Conservation (phyloP, 2,329 filamentous ascomycete species). For the Paraconiothyrium brasiliense region DNA sequence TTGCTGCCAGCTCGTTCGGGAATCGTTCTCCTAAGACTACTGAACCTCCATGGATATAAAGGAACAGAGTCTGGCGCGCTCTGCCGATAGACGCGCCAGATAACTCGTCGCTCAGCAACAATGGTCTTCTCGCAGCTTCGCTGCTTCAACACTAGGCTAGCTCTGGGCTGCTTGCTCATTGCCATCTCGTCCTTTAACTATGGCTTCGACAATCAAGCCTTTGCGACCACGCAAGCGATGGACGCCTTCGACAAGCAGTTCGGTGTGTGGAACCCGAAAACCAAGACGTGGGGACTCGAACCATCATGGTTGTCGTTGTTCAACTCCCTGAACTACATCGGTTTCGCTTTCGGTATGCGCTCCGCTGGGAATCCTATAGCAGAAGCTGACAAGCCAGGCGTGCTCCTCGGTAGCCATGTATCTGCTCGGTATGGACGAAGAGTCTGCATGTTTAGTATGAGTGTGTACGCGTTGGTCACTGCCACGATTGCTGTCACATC, state of each 20-base stretch:
- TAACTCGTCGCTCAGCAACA: not conserved
- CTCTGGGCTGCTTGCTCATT: constrained; percentile 15
- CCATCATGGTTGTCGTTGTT: constrained; percentile 19
- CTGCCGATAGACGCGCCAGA: too few species aligned
- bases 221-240: constrained; percentile 21
- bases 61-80: too few species aligned
- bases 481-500: constrained; percentile 18
- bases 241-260: constrained; percentile 16
- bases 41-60: too few species aligned
- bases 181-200: constrained; percentile 21
- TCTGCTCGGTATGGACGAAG: constrained; percentile 23
- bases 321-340: constrained; percentile 20
- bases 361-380: too few species aligned
- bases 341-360: constrained; percentile 13
- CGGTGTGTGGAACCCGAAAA: constrained; percentile 5
- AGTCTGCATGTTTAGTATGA: constrained; percentile 22
- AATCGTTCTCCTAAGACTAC: too few species aligned
- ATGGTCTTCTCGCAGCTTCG: constrained; percentile 7
- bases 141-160: constrained; percentile 3
- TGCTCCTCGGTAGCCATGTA: constrained; percentile 62
- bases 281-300: constrained; percentile 11
- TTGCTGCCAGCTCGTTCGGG: too few species aligned
- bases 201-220: constrained; percentile 21
- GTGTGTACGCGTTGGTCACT: constrained; percentile 15
- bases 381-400: constrained; percentile 47